Evolutionary conservation across 495 filamentous ascomycete species (phyloP).

Genomic region (Penicillium paradoxum): DNA sequence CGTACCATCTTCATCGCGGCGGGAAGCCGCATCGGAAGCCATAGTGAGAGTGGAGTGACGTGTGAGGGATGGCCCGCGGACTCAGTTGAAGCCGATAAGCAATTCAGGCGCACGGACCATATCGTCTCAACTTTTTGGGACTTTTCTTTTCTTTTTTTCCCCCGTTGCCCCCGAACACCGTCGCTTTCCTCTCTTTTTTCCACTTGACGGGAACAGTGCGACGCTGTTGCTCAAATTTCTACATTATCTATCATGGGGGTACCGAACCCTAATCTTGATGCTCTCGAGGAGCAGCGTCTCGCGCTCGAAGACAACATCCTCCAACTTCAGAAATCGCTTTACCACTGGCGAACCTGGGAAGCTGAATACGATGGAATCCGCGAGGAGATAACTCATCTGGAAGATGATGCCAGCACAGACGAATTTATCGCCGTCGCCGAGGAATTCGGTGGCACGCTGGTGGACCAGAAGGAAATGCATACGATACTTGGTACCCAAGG

Average conservation of each 20-base stretch:
- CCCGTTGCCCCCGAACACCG: background rate
- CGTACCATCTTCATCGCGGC: constrained; percentile 51
- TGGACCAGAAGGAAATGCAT: constrained; percentile 52
- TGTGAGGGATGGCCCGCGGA: constrained; percentile 6
- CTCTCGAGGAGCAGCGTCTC: constrained; percentile 68
- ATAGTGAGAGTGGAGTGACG: constrained; percentile 19
- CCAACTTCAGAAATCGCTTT: constrained; percentile 69
- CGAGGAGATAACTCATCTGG: constrained; percentile 61
- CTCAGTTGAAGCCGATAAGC: constrained; percentile 15
- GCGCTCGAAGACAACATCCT: constrained; percentile 70
- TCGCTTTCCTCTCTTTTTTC: background rate
- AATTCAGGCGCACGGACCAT: constrained; percentile 20
- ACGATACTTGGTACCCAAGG: constrained; percentile 34
- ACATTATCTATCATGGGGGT: constrained; percentile 26
- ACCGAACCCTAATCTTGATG: constrained; percentile 29
- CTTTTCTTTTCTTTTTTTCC: constrained; percentile 18
- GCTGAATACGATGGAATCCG: constrained; percentile 85
- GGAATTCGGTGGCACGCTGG: constrained; percentile 47
- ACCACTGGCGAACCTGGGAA: constrained; percentile 85
- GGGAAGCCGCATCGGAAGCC: constrained; percentile 32
- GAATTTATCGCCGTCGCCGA: constrained; percentile 49
- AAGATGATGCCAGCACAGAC: constrained; percentile 43
- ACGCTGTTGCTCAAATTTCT: background rate
- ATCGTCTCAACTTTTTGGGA: background rate
- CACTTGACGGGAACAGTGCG: background rate